Conservation (phyloP, 805 yeast genomes). For the Candida manassasensis region DNA sequence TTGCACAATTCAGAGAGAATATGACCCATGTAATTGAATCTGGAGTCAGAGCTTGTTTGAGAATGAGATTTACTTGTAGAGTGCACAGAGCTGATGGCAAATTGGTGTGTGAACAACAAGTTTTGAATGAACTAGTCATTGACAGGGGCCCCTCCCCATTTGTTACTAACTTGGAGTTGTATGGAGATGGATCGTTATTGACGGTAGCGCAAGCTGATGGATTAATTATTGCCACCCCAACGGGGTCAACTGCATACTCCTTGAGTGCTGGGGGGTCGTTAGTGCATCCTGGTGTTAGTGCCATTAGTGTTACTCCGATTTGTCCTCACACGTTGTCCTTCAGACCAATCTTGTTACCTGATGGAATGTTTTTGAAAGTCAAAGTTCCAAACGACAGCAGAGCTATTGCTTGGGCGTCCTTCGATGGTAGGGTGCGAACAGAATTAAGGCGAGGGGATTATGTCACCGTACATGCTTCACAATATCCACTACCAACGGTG, state of each 20-base stretch:
- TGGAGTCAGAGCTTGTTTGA: conserved; percentile 69
- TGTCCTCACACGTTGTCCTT: conserved; percentile 95
- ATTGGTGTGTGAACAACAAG: conserved; percentile 64
- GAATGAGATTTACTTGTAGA: conserved; percentile 86
- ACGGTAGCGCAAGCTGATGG: conserved; percentile 96
- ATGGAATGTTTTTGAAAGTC: conserved; percentile 80
- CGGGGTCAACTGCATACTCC: conserved; percentile 95
- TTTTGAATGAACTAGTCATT: conserved; percentile 82
- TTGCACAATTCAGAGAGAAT: conserved; percentile 61
- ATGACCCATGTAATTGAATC: conserved; percentile 55
- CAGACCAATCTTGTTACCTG: conserved; percentile 88
- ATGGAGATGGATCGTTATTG: conserved; percentile 78
- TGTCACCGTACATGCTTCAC: conserved; percentile 78
- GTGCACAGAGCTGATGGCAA: conserved; percentile 52
- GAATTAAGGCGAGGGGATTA: conserved; percentile 82
- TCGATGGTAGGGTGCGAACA: conserved; percentile 87
- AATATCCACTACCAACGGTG: conserved; percentile 93
- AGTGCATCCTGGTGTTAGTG: conserved; percentile 91
- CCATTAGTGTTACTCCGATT: conserved; percentile 89
- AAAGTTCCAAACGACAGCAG: conserved; percentile 76
- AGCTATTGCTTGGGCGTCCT: conserved; percentile 94
- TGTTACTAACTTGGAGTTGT: conserved; percentile 82
- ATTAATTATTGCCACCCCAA: conserved; percentile 85
- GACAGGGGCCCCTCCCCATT: conserved; percentile 94
- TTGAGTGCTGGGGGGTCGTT: conserved; percentile 93